Evolutionary conservation across 257 asterid species (phyloP).

Genomic region (Penstemon davidsonii): DNA sequence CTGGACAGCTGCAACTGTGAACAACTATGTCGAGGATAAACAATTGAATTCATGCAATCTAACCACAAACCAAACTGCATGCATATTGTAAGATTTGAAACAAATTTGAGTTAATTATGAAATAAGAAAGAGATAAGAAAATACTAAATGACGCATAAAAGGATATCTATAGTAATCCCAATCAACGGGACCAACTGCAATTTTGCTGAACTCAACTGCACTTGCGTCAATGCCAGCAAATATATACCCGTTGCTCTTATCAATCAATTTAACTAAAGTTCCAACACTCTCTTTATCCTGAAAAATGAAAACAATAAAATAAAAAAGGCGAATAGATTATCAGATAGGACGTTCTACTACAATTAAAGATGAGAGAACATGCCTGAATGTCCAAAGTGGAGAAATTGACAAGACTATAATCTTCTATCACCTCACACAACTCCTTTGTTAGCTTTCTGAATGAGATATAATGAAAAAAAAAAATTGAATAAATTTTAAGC

Average conservation of each 20-base stretch:
- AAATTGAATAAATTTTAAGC: neutral
- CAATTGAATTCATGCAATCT: neutral
- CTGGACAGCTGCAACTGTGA: slow-evolving; percentile 97
- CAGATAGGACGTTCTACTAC: slow-evolving; percentile 23
- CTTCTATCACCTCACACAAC: slow-evolving; percentile 87
- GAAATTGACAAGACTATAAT: slow-evolving; percentile 76
- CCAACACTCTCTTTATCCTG: slow-evolving; percentile 98
- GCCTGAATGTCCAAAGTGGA: slow-evolving; percentile 94
- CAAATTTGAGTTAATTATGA: too few species aligned
- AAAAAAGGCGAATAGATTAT: slow-evolving; percentile 4
- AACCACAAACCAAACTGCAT: too few species aligned
- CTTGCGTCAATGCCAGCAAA: slow-evolving; percentile 82
- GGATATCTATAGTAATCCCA: slow-evolving; percentile 99
- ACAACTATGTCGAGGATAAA: slow-evolving; percentile 53
- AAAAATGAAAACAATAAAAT: slow-evolving; percentile 24
- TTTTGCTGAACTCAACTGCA: slow-evolving; percentile 91
- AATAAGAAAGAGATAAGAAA: slow-evolving; percentile 7
- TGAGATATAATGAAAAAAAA: neutral
- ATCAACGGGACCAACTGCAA: slow-evolving; percentile 81
- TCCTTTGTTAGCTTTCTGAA: slow-evolving; percentile 92
- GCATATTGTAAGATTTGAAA: neutral
- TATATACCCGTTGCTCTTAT: slow-evolving; percentile 92
- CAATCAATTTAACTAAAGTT: slow-evolving; percentile 80
- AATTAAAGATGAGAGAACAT: slow-evolving; percentile 20
- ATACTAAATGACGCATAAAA: slow-evolving; percentile 30